Conservation (phyloP, 2,329 filamentous ascomycete genomes). For the Aspergillus novoparasiticus region DNA sequence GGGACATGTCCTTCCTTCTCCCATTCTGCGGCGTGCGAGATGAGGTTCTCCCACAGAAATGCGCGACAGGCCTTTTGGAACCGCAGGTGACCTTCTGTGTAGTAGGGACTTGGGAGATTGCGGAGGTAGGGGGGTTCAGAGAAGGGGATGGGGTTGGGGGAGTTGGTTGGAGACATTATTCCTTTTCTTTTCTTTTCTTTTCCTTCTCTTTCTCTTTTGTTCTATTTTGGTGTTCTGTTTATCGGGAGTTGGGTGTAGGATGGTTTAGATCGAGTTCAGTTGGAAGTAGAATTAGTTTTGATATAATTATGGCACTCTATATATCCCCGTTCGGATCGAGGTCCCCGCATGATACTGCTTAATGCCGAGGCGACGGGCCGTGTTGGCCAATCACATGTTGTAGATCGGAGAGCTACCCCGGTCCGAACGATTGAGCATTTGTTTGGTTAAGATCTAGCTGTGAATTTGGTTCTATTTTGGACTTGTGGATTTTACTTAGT, state of each 20-base stretch:
- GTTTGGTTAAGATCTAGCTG: no score
- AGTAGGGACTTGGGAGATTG: slow-evolving; percentile 72
- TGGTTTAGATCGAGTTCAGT: no score
- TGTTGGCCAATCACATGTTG: slow-evolving; percentile 3
- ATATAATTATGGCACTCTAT: no score
- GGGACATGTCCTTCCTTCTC: slow-evolving; percentile 67
- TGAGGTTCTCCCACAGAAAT: slow-evolving; percentile 66
- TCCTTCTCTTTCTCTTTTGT: background rate
- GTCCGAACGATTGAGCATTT: background rate
- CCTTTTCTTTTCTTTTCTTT: background rate
- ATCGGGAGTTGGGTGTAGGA: rapidly evolving
- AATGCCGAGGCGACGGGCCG: background rate
- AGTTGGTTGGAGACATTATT: background rate
- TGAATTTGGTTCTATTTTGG: no score
- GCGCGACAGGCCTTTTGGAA: slow-evolving; percentile 70
- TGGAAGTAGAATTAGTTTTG: no score
- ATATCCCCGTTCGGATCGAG: background rate
- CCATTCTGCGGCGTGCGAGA: slow-evolving; percentile 68
- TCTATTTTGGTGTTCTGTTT: no score
- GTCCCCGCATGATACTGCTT: slow-evolving; percentile 1
- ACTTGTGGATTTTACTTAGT: background rate
- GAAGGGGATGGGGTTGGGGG: slow-evolving; percentile 58
- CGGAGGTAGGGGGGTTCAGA: slow-evolving; percentile 72
- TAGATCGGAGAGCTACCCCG: background rate
- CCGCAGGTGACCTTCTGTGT: slow-evolving; percentile 63